Evolutionary conservation across 129 eudicot species (phyloP), one percentile per base, ranked within the genome.

Genomic region (Centaurea solstitialis): DNA sequence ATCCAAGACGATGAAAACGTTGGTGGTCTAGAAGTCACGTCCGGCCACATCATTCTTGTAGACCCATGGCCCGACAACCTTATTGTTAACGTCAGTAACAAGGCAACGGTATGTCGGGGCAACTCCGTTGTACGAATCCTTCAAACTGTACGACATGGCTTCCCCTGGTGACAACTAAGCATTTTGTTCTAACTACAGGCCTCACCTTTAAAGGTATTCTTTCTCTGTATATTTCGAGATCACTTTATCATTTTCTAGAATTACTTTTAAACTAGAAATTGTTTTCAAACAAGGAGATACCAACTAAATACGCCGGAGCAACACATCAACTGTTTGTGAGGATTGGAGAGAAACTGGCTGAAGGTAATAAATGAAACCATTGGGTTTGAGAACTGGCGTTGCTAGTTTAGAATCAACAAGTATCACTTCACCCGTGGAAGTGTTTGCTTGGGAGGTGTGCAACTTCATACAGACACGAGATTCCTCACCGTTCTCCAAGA

Each of bases 401-500:
- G 92, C 73, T 89, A 87, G 76, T 94, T 90, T 74, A 87, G 97
- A 76, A 92, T 94, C 6, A 94, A 94, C 86, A 90, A 92, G 67
- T 94, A 92, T 85, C 73, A 70, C 72, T 94, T 92, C 79, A 86
- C 84, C 39, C 88, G 84, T 9, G 87, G 86, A 76, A 79, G 83
- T 38, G 85, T 94, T 26, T 93, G 93, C 38, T 86, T 93, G 33
- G 33, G 83, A 18, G 97, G 98, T 22, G 93, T 92, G 22, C 91
- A 90, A 62, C 59, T 88, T 4, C 98, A 94, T 79, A 92, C 98
- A 1, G 98, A 94, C 75, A 82, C 94, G 1, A 91, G 94, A 17
- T 94, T 94, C 62, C 91, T 94, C 64, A 90, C 99, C 11, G 75
- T 94, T 24, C 90, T 94, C 30, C 99, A 94, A 72, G 99, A 94